Base-by-base conservation (phyloP, 2,329 filamentous ascomycete genomes). In the Graphilbum sp. region DNA sequence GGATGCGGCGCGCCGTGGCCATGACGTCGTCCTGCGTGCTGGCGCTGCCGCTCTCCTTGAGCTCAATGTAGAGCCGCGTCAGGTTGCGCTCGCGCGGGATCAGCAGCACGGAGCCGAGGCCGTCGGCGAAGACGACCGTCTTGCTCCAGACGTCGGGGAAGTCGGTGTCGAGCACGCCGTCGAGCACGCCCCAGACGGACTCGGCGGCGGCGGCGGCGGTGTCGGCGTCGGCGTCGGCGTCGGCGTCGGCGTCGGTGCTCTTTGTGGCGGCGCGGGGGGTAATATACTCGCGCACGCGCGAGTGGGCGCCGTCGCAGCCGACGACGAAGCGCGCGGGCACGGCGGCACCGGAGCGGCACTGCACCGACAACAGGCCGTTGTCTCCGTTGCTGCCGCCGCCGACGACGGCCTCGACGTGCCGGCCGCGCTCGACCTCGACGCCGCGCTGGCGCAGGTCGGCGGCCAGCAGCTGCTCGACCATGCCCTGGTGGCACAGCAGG, bases 121-220 rank as follows among this genome's bases (percentile, higher is more conserved):
- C 63, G 43, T 80, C 70, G 1, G 72, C 76, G 43, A 75, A 75
- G 7, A 82, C 66, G 0, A 79, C 67, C 0, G 76, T 75, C 56
- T 83, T 83, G 53, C 72, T 79, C 76, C 77, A 82, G 35, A 83
- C 69, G 49, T 83, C 78, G 1, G 79, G 78, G 46, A 84, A 84
- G 50, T 82, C 66, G 5, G 78, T 82, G 24, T 77, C 71, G 9
- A 83, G 56, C 50, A 73, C 70, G 45, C 77, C 78, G 50, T 84
- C 79, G 4, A 83, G 57, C 2, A 84, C 78, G 38, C 76, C 79
- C 79, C 79, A 84, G 30, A 69, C 61, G 16, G 64, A 62, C 3
- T 23, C 20, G 39, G 30, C 32, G 35, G 36, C 23, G 34, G 27
- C 27, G 10, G 10, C 27, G 5, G 27, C 27, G 5, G 27, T 39